Percentiles rank a stretch among this genome's conserved stretches.
Conservation (phyloP, 208 protist genomes). For the Trypanosoma platydactyli region DNA sequence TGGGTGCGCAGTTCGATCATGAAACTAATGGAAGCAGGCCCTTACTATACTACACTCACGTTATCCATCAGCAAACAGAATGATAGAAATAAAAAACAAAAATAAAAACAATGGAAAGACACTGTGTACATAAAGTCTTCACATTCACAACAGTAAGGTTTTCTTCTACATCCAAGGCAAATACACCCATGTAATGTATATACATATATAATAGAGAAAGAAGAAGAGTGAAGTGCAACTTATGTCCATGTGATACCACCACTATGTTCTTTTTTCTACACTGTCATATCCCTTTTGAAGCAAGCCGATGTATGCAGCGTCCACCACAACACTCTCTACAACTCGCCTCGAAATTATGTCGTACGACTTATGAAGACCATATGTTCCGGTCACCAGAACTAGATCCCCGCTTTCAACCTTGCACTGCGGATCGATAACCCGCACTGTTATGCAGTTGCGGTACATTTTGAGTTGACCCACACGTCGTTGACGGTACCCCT, state of each 20-base stretch:
- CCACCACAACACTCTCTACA: slow-evolving; percentile 69
- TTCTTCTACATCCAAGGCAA: neutral
- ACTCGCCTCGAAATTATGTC: slow-evolving; percentile 72
- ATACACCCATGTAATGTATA: slow-evolving; percentile 1
- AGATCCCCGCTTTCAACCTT: slow-evolving; percentile 54
- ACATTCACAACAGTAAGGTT: neutral
- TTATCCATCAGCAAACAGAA: too few species aligned
- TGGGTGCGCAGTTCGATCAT: slow-evolving; percentile 9
- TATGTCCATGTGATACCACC: neutral
- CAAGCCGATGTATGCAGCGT: slow-evolving; percentile 60
- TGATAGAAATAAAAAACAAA: neutral
- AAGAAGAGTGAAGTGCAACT: neutral
- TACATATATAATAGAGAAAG: neutral
- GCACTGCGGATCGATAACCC: slow-evolving; percentile 34
- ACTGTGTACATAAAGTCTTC: too few species aligned
- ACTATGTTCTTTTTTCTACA: neutral
- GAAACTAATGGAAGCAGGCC: neutral
- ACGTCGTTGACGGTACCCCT: slow-evolving; percentile 56
- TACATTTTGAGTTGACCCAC: slow-evolving; percentile 60
- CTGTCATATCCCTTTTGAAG: slow-evolving; percentile 12
- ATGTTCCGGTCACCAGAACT: slow-evolving; percentile 59
- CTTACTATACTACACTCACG: neutral
- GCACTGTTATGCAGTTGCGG: slow-evolving; percentile 48
- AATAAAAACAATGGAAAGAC: neutral
- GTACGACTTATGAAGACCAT: slow-evolving; percentile 64